Evolutionary conservation across 1,139 yeast genomes (phyloP), one percentile per base, ranked within the genome.

Genomic region (Suhomyces chickasaworum): DNA sequence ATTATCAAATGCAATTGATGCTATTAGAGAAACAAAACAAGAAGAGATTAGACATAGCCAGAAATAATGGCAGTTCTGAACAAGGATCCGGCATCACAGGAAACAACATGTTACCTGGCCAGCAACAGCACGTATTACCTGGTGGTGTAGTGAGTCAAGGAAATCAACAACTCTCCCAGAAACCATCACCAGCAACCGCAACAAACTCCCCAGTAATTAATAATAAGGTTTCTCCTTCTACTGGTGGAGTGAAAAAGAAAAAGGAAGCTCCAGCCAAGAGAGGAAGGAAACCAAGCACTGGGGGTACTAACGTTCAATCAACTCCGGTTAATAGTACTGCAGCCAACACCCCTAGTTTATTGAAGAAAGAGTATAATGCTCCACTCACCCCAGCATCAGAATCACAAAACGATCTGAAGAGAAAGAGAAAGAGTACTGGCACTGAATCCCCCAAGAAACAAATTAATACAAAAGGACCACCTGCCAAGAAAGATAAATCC

Each of bases 1-100:
- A 86, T 60, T 86, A 86, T 62, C 93, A 86, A 63, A 80, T 80
- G 77, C 93, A 86, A 63, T 67, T 86, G 53, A 79, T 86, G 81
- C 63, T 84, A 37, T 66, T 86, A 49, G 93, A 86, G 53, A 81
- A 81, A 53, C 90, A 84, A 59, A 85, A 85, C 62, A 84, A 83
- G 61, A 81, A 81, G 60, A 73, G 85, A 29, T 74, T 78, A 46
- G 80, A 77, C 55, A 75, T 76, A 45, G 79, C 81, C 7, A 62
- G 80, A 52, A 66, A 63, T 53, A 64, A 60, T 52, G 69, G 73
- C 1, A 60, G 55, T 10, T 44, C 50, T 12, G 63, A 58, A 4
- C 45, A 46, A 30, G 30, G 27, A 18, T 45, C 37, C 13, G 38
- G 42, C 3, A 7, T 46, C 4, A 37, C 59, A 39, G 57, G 59